These are phyloP conservation scores for Taiwanofungus camphoratus DNA, from an alignment of 1,284 basidiomycete species.

Conservation along the genomic window DNA sequence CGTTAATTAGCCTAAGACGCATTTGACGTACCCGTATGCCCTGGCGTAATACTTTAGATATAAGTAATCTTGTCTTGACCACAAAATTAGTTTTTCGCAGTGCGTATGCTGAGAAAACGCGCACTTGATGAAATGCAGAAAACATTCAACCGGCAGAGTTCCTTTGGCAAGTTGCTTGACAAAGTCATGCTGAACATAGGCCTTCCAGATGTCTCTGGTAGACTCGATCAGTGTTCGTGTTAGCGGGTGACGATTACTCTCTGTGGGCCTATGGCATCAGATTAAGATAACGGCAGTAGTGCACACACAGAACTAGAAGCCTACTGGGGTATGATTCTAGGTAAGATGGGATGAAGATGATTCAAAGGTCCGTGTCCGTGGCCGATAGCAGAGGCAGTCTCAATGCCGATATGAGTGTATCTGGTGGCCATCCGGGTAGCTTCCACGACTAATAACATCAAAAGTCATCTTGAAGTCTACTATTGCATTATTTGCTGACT, in stretches of 20 bases:
- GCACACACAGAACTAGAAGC: background rate
- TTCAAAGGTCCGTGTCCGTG: conserved; percentile 84
- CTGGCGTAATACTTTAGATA: conserved; percentile 78
- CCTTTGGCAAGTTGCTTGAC: conserved; percentile 72
- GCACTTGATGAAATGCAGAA: conserved; percentile 84
- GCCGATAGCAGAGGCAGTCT: conserved; percentile 67
- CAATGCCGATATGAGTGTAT: conserved; percentile 79
- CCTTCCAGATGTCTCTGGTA: conserved; percentile 58
- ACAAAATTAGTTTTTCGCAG: background rate
- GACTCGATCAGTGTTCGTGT: conserved; percentile 61
- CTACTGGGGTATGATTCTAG: conserved; percentile 52
- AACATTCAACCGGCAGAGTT: conserved; percentile 57
- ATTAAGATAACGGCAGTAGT: too few species aligned
- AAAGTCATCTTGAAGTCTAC: background rate
- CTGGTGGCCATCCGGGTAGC: conserved; percentile 57
- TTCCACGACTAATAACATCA: conserved; percentile 40
- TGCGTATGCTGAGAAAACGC: conserved; percentile 16
- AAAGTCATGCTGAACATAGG: conserved; percentile 81
- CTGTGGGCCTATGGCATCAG: conserved; percentile 45
- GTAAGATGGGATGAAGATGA: conserved; percentile 67
- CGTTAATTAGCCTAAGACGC: too few species aligned
- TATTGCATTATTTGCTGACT: conserved; percentile 19
- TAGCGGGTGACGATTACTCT: conserved; percentile 62
- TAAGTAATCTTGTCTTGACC: conserved; percentile 66
- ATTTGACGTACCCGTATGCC: conserved; percentile 59